These are phyloP conservation scores for Monotropa hypopitys DNA, from an alignment of 179 eudicot species.

Conservation along the genomic window DNA sequence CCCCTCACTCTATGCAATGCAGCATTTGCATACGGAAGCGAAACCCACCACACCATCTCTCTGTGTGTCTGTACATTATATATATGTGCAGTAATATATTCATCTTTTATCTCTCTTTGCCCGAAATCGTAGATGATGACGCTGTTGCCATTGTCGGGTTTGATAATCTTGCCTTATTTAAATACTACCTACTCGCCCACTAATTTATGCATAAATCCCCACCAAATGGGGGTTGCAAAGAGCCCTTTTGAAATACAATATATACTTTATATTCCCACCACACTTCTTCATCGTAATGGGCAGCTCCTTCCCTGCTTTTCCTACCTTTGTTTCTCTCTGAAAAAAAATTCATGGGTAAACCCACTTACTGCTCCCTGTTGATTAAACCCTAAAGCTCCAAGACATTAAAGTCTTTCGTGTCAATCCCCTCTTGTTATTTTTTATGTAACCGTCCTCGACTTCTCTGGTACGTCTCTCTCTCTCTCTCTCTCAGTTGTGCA, in stretches of 20 bases:
- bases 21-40: no score
- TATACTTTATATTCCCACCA: not conserved
- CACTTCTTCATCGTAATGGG: not conserved
- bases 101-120: not conserved
- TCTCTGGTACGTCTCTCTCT: not conserved
- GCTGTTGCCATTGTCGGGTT: not conserved
- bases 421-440: not conserved
- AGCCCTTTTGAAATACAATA: constrained; percentile 1
- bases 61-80: not conserved
- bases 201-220: constrained; percentile 3
- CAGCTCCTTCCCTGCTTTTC: not conserved
- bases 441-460: constrained; percentile 3
- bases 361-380: not conserved
- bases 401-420: not conserved
- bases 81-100: not conserved
- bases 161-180: not conserved
- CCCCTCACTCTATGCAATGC: no score
- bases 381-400: constrained; percentile 2
- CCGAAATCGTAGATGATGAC: constrained; percentile 8
- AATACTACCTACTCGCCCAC: not conserved
- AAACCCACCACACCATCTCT: no score
- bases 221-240: constrained; percentile 4
- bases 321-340: not conserved
- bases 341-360: no score
- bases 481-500: not conserved